These are phyloP conservation scores for Mycosphaerella sp. DNA, from an alignment of 2,329 filamentous ascomycete genomes.

Conservation along the genomic window DNA sequence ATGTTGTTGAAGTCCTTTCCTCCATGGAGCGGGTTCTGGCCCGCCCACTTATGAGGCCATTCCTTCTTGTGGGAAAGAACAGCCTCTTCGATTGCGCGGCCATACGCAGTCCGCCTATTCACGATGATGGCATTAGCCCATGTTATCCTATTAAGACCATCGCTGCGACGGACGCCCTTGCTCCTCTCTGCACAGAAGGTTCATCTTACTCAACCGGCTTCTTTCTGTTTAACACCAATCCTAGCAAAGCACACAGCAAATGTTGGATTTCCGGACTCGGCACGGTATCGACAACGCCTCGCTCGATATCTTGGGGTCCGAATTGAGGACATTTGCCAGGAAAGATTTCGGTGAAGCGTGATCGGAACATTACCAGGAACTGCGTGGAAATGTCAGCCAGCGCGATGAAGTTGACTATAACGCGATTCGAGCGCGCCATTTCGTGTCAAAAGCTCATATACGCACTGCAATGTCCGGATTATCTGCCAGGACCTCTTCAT, in stretches of 20 bases:
- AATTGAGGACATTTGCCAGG: conserved; percentile 82
- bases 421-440: conserved; percentile 31
- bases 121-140: conserved; percentile 30
- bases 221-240: conserved; percentile 89
- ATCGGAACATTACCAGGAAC: conserved; percentile 98
- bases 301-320: conserved; percentile 91
- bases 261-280: conserved; percentile 82
- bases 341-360: conserved; percentile 84
- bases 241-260: conserved; percentile 81
- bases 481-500: conserved; percentile 84
- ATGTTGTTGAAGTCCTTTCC: conserved; percentile 76
- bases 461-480: conserved; percentile 88
- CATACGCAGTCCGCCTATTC: conserved; percentile 79
- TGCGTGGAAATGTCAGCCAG: conserved; percentile 48
- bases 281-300: conserved; percentile 67
- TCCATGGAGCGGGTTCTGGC: conserved; percentile 74
- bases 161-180: not conserved
- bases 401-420: conserved; percentile 20
- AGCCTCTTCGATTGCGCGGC: conserved; percentile 88
- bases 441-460: conserved; percentile 34
- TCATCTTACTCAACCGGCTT: conserved; percentile 92
- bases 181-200: not conserved
- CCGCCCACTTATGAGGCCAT: conserved; percentile 81
- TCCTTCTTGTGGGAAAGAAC: conserved; percentile 76
- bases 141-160: not conserved